Evolutionary conservation across 1,139 yeast genomes (phyloP).

Genomic region (Meyerozyma guilliermondii): DNA sequence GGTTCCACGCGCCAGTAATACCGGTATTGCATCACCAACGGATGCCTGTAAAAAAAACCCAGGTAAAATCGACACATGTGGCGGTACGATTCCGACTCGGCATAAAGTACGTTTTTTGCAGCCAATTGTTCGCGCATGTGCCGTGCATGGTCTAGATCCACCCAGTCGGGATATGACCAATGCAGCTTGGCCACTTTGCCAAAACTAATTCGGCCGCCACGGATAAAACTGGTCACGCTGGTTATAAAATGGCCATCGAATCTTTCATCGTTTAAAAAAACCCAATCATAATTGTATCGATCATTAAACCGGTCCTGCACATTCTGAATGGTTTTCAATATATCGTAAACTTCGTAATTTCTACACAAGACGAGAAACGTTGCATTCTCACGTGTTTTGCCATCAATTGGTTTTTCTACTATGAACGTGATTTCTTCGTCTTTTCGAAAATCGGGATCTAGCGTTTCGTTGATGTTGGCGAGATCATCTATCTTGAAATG

Average conservation of each 20-base stretch:
- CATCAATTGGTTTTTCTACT: background rate
- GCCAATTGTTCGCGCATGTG: conserved; percentile 7
- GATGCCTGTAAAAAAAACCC: conserved; percentile 31
- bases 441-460: no score
- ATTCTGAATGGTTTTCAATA: conserved; percentile 5
- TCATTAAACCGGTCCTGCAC: conserved; percentile 6
- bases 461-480: no score
- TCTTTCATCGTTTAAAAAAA: conserved; percentile 30
- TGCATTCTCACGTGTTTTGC: conserved; percentile 3
- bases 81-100: conserved; percentile 26
- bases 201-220: conserved; percentile 21
- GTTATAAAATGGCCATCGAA: conserved; percentile 23
- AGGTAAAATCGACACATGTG: conserved; percentile 35
- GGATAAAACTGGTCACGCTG: conserved; percentile 16
- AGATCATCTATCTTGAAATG: no score
- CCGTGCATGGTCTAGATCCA: conserved; percentile 19
- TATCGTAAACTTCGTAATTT: conserved; percentile 5
- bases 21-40: conserved; percentile 23
- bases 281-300: conserved; percentile 25
- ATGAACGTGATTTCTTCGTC: background rate
- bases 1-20: conserved; percentile 37
- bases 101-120: conserved; percentile 19
- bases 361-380: conserved; percentile 6
- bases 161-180: conserved; percentile 29
- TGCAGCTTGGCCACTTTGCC: conserved; percentile 25